Base-by-base conservation (phyloP, 306 rosid genomes). In the barrel medic (Medicago truncatula) region DNA sequence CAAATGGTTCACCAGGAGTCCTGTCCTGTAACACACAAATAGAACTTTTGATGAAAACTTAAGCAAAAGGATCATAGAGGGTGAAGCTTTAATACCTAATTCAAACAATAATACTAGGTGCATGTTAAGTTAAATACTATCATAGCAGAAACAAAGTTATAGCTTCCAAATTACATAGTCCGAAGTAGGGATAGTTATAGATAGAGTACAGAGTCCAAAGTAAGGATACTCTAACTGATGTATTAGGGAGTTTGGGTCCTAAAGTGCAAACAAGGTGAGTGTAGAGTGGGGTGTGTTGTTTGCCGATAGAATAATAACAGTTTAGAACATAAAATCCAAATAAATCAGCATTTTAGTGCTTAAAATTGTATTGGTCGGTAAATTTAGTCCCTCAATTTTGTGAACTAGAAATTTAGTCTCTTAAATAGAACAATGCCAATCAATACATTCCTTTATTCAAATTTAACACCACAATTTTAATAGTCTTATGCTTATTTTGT, bases 1-100 rank as follows among this genome's bases (percentile, higher is more conserved):
- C 86, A 46, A 95, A 92, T 81, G 88, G 86, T 84, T 92, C 98
- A 62, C 98, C 98, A 8, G 92, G 93, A 76, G 83, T 80, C 88
- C 98, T 87, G 76, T 69, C 83, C 98, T 95, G 90, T 56, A 65
- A 77, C 70, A 74, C 84, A 67, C 41, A 67, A 66, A 79, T 36
- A 44, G 43, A 59, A 69, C 46, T 71, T 47, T 15, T 12, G 4
- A 44, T 84, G 23, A 76, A 1, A 40, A 70, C 31, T 50, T 9
- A 41, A 34, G 25, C 44, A 59, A 21, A 59, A 34, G 12, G 44
- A 67, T 78, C 74, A 64, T 41, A 60, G n/a, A n/a, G 46, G 17
- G 17, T 66, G 20, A 74, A 74, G 49, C 59, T 65, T 23, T 21
- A 58, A 59, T 2, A 49, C 41, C 46, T 53, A 15, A 18, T 69